These are phyloP conservation scores for Tricholoma hemisulphureum DNA, from an alignment of 768 basidiomycete genomes.

Conservation along the genomic window DNA sequence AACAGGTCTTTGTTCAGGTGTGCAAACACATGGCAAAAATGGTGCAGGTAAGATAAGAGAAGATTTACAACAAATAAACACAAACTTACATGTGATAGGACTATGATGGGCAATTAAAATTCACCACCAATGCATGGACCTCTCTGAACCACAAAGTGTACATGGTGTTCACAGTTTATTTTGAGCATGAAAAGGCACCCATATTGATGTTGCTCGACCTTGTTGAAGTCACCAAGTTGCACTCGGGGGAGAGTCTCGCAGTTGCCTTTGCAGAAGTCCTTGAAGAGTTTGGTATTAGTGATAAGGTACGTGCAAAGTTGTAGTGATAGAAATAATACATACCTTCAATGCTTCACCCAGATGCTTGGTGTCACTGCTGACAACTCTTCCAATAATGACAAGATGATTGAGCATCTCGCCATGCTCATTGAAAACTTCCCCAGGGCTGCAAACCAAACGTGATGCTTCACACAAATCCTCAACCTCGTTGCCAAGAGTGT, in stretches of 20 bases:
- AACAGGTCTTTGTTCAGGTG: slow-evolving; percentile 23
- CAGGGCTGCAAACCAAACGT: slow-evolving; percentile 18
- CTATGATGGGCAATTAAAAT: slow-evolving; percentile 28
- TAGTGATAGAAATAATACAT: not conserved
- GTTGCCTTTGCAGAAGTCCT: slow-evolving; percentile 32
- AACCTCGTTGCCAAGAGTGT: slow-evolving; percentile 39
- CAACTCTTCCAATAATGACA: slow-evolving; percentile 36
- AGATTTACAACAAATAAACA: not conserved
- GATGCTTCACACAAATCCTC: slow-evolving; percentile 39
- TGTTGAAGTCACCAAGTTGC: slow-evolving; percentile 37
- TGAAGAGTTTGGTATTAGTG: no score
- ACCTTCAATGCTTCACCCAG: slow-evolving; percentile 9
- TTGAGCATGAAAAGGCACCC: slow-evolving; percentile 22
- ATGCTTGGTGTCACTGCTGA: slow-evolving; percentile 34
- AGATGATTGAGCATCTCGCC: slow-evolving; percentile 29
- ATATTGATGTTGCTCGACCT: slow-evolving; percentile 32
- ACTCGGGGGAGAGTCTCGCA: slow-evolving; percentile 35
- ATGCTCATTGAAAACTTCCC: slow-evolving; percentile 18
- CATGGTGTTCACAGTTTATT: slow-evolving; percentile 28
- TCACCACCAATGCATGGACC: slow-evolving; percentile 36
- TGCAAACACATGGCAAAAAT: slow-evolving; percentile 24
- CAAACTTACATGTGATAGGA: slow-evolving; percentile 17
- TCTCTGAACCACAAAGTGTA: slow-evolving; percentile 32
- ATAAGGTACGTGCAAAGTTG: slow-evolving; percentile 1
- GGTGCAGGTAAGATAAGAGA: slow-evolving; percentile 16